Base-by-base conservation (phyloP, 345 rosid genomes). In the Eucalyptus virginea region DNA sequence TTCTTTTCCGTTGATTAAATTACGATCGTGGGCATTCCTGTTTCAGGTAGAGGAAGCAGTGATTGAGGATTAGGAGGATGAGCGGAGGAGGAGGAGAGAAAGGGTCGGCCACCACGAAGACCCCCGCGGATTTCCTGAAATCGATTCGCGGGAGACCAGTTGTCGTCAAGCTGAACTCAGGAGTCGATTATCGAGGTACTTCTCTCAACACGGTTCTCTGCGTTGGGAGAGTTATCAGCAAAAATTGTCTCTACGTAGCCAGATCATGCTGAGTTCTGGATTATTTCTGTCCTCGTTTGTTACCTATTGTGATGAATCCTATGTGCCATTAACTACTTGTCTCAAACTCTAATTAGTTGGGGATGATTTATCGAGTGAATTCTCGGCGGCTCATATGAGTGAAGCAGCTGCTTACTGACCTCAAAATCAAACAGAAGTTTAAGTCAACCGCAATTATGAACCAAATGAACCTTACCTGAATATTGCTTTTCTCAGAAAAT, bases 61-160 rank as follows among this genome's bases (percentile, higher is more conserved):
- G 86, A 56, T 65, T 14, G 37, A 45, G 56, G 77, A 9, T 80
- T 81, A 15, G 37, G 26, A 92, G 90, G 91, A 95, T 96, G 98
- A 96, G 98, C 87, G 94, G 94, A 52, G 93, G 51, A 48, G 93
- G 49, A 47, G 54, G 92, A 89, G 95, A 92, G 89, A 93, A 91
- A 86, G 94, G 90, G 7, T 89, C 93, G 21, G 40, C 92, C 42
- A 86, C 92, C 88, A 90, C 93, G 1, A 94, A 94, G 87, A 94
- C 93, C 32, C 99, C 99, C 0, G 95, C 98, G 9, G 99, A 97
- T 92, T 98, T 97, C 91, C 96, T 98, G 90, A 98, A 98, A 88
- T 98, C 99, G 1, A 97, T 97, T 26, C 97, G 99, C 19, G 99
- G 99, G 37, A 93, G 96, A 48, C 98, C 98, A 1, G 99, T 98